Conservation (phyloP, 345 rosid species). For the Melaleuca alternifolia region DNA sequence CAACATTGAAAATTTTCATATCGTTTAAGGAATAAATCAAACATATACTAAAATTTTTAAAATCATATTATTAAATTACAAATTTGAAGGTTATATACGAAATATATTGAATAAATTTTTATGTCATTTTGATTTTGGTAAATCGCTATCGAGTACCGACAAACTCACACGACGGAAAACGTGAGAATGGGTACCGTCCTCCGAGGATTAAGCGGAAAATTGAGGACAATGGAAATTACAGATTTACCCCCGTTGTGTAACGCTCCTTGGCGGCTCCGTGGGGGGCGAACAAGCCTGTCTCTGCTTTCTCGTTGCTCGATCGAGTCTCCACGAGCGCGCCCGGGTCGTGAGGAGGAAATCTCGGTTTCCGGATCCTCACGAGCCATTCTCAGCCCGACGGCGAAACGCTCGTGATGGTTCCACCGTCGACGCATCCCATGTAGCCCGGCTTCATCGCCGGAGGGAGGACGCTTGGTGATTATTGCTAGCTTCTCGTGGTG, state of each 20-base stretch:
- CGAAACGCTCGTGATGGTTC: neutral
- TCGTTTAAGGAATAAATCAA: too few relatives aligned
- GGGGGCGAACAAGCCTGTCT: neutral
- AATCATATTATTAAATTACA: too few relatives aligned
- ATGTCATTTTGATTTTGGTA: neutral
- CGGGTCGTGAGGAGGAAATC: neutral
- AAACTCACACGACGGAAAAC: neutral
- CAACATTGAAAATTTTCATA: too few relatives aligned
- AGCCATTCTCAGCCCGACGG: neutral
- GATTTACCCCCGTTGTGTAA: neutral
- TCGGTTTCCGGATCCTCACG: neutral
- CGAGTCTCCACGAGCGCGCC: neutral
- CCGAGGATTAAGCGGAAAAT: neutral
- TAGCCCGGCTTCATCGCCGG: neutral
- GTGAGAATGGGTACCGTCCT: neutral
- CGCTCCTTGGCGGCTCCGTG: neutral
- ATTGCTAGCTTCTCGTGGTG: neutral
- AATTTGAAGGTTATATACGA: too few relatives aligned
- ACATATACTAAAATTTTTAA: too few relatives aligned
- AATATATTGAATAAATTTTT: too few relatives aligned
- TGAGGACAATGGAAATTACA: neutral
- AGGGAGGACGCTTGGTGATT: neutral
- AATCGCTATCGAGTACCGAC: neutral
- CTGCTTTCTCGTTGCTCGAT: neutral
- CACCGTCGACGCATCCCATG: neutral